Conservation (phyloP, 148 eudicot species). For the Linanthus parryae region DNA sequence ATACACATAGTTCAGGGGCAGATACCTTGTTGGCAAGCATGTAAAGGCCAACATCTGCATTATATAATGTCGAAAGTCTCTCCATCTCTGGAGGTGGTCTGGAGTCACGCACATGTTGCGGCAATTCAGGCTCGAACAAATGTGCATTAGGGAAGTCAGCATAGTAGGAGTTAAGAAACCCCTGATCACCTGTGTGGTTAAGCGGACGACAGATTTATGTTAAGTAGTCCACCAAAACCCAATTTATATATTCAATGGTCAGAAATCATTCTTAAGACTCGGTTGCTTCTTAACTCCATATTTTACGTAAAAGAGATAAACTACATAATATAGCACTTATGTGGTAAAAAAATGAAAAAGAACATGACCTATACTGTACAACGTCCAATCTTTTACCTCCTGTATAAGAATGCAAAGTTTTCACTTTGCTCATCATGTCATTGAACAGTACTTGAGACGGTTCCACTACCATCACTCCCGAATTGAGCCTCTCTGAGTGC, state of each 20-base stretch:
- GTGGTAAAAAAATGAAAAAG: too few species aligned
- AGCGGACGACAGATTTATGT: slow-evolving; percentile 4
- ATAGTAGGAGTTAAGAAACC: slow-evolving; percentile 86
- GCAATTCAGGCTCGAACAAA: slow-evolving; percentile 61
- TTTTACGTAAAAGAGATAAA: too few species aligned
- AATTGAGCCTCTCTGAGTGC: slow-evolving; percentile 98
- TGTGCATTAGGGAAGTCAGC: slow-evolving; percentile 83
- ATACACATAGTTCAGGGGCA: slow-evolving; percentile 1
- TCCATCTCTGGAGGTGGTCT: slow-evolving; percentile 75
- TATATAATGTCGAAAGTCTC: slow-evolving; percentile 90
- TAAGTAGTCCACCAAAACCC: too few species aligned
- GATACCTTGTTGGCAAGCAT: slow-evolving; percentile 99
- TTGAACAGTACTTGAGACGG: slow-evolving; percentile 76
- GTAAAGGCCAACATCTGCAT: slow-evolving; percentile 99
- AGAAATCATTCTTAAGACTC: too few species aligned
- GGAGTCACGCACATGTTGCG: slow-evolving; percentile 48
- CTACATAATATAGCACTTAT: too few species aligned
- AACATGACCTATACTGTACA: too few species aligned
- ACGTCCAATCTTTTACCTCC: slow-evolving; percentile 59
- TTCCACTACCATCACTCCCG: slow-evolving; percentile 96
- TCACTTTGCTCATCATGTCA: slow-evolving; percentile 84
- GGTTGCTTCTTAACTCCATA: too few species aligned
- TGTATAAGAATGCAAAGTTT: slow-evolving; percentile 72
- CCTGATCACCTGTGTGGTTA: slow-evolving; percentile 77
- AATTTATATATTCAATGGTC: too few species aligned